A percentile compares a stretch with the other conserved stretches of the same genome.
phyloP scores from a whole-genome alignment of 2,329 filamentous ascomycete genomes.

The Xylariaceae sp. region DNA sequence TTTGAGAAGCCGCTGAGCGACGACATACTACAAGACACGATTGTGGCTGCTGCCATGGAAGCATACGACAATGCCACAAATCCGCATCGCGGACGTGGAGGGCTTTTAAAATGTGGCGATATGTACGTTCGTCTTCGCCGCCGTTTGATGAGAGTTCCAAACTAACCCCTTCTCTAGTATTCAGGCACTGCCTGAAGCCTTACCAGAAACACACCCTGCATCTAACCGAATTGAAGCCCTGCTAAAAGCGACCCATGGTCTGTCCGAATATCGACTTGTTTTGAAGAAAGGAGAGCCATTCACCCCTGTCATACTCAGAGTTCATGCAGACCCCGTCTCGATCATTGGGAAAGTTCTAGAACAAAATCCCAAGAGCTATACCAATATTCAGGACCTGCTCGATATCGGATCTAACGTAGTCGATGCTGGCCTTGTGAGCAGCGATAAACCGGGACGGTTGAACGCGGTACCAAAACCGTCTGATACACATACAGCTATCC shows the following conservation, averaged over 20 bases:
- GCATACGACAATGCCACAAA: slow-evolving; percentile 80
- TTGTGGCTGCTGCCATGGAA: slow-evolving; percentile 59
- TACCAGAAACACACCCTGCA: slow-evolving; percentile 47
- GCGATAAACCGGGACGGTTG: slow-evolving; percentile 27
- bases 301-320: slow-evolving; percentile 70
- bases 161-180: slow-evolving; percentile 41
- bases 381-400: slow-evolving; percentile 66
- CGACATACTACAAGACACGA: slow-evolving; percentile 51
- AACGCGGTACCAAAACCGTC: slow-evolving; percentile 25
- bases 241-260: slow-evolving; percentile 64
- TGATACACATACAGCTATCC: slow-evolving; percentile 39
- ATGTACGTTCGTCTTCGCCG: slow-evolving; percentile 47
- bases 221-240: slow-evolving; percentile 56
- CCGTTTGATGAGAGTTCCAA: not conserved
- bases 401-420: slow-evolving; percentile 64
- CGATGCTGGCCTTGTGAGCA: slow-evolving; percentile 47
- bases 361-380: slow-evolving; percentile 70
- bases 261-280: slow-evolving; percentile 71
- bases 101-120: slow-evolving; percentile 70
- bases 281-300: slow-evolving; percentile 77
- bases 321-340: slow-evolving; percentile 67
- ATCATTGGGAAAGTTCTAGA: slow-evolving; percentile 68
- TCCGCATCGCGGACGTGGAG: slow-evolving; percentile 68
- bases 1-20: slow-evolving; percentile 44
- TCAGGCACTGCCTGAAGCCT: slow-evolving; percentile 55